These are phyloP conservation scores for Trichoderma oligosporum DNA, from an alignment of 2,329 filamentous ascomycete genomes.

Conservation along the genomic window DNA sequence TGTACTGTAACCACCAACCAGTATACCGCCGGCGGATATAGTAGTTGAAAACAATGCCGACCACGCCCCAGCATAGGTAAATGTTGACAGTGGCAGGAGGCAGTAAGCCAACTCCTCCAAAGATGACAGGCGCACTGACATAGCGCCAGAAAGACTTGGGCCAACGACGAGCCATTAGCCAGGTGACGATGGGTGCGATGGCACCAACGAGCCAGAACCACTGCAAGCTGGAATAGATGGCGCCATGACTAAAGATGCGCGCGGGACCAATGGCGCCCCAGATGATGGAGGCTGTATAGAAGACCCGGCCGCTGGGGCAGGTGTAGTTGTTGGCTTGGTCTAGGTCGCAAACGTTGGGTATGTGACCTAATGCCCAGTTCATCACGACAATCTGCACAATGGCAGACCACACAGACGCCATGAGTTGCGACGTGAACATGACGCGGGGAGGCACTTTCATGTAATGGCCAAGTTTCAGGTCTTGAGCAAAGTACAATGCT, in stretches of 20 bases:
- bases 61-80: conserved; percentile 66
- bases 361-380: conserved; percentile 62
- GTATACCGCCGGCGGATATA: conserved; percentile 61
- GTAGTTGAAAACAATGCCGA: conserved; percentile 66
- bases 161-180: conserved; percentile 57
- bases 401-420: conserved; percentile 58
- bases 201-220: conserved; percentile 70
- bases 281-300: conserved; percentile 67
- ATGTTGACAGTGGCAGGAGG: conserved; percentile 68
- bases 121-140: conserved; percentile 65
- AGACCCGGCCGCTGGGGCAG: conserved; percentile 52
- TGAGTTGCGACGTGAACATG: conserved; percentile 58
- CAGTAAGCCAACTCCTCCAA: conserved; percentile 59
- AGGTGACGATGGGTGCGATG: conserved; percentile 60
- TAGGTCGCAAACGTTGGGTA: conserved; percentile 57
- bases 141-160: conserved; percentile 61
- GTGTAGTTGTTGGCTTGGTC: conserved; percentile 54
- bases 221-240: conserved; percentile 61
- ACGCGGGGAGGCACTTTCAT: conserved; percentile 62
- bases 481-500: conserved; percentile 61
- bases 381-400: conserved; percentile 61
- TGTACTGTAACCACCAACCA: conserved; percentile 76
- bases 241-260: conserved; percentile 62
- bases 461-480: conserved; percentile 66
- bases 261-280: conserved; percentile 71